A percentile compares a stretch with the other conserved stretches of the same genome.
Conservation (phyloP, 2,329 filamentous ascomycete genomes). For the Kalmusia sp. region DNA sequence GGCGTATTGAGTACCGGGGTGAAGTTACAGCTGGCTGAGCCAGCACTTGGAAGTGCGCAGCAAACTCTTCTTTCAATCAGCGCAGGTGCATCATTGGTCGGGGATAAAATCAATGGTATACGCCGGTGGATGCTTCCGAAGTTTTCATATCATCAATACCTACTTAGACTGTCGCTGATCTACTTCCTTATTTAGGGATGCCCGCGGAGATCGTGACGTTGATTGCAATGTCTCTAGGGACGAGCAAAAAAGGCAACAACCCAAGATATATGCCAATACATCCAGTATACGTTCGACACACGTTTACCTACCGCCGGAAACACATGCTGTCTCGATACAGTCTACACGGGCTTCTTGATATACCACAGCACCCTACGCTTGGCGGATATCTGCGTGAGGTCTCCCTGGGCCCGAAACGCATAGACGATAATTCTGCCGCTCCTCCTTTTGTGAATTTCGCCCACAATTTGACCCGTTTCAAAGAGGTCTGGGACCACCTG, state of each 20-base stretch:
- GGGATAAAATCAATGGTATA: too few species aligned
- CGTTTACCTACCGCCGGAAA: slow-evolving; percentile 8
- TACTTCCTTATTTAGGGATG: not conserved
- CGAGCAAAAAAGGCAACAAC: not conserved
- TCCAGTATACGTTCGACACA: not conserved
- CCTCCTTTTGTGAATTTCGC: too few species aligned
- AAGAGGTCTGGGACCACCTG: not conserved
- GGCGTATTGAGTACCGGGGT: too few species aligned
- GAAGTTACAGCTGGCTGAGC: too few species aligned
- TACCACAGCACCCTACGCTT: not conserved
- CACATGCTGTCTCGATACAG: slow-evolving; percentile 8
- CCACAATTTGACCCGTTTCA: not conserved
- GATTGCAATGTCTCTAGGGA: not conserved
- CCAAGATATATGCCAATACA: not conserved
- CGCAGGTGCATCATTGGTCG: too few species aligned
- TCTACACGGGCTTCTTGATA: not conserved
- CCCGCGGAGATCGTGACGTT: not conserved
- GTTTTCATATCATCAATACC: too few species aligned
- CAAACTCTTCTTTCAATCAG: too few species aligned
- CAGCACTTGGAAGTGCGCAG: too few species aligned
- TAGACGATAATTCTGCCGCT: too few species aligned
- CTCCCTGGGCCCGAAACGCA: slow-evolving; percentile 3
- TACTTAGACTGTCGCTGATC: too few species aligned
- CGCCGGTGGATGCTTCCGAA: too few species aligned
- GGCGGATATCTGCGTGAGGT: not conserved